These are phyloP conservation scores for Schizophyllum commune DNA, from an alignment of 1,284 basidiomycete species.

Conservation along the genomic window DNA sequence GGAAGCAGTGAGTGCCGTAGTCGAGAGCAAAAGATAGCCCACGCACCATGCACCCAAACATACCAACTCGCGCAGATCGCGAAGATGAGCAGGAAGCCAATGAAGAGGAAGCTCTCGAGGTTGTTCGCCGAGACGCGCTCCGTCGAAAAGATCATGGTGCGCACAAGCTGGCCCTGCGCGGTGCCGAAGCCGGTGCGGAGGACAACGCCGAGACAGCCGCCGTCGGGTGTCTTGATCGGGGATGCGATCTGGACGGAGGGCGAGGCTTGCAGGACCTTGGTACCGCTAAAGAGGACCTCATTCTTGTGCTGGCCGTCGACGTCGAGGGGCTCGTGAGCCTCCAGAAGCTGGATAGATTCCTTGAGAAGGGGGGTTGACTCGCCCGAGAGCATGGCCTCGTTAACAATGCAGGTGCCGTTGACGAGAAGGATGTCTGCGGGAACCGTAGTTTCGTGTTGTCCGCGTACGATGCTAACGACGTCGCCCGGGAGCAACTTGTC, in stretches of 20 bases:
- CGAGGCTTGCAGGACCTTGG: conserved; percentile 85
- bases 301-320: conserved; percentile 83
- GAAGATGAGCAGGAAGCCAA: conserved; percentile 92
- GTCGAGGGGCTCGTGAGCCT: conserved; percentile 68
- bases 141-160: conserved; percentile 97
- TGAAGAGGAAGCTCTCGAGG: conserved; percentile 89
- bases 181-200: conserved; percentile 96
- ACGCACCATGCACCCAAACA: conserved; percentile 84
- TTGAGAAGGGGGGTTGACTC: conserved; percentile 94
- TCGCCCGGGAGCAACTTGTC: conserved; percentile 88
- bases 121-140: conserved; percentile 95
- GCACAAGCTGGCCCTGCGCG: conserved; percentile 89
- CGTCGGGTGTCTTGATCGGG: conserved; percentile 69
- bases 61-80: conserved; percentile 94
- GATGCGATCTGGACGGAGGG: conserved; percentile 36
- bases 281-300: conserved; percentile 87
- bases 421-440: conserved; percentile 88
- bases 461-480: conserved; percentile 76
- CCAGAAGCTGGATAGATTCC: conserved; percentile 85
- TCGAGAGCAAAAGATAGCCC: conserved; percentile 12
- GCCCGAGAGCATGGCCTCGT: conserved; percentile 96
- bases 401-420: conserved; percentile 88
- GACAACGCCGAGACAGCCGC: conserved; percentile 85
- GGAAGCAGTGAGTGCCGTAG: neutral
- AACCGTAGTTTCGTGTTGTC: conserved; percentile 77